Evolutionary conservation across 768 basidiomycete species (phyloP), one percentile per base, ranked within the genome.

Genomic region (Sarcodon sp.): DNA sequence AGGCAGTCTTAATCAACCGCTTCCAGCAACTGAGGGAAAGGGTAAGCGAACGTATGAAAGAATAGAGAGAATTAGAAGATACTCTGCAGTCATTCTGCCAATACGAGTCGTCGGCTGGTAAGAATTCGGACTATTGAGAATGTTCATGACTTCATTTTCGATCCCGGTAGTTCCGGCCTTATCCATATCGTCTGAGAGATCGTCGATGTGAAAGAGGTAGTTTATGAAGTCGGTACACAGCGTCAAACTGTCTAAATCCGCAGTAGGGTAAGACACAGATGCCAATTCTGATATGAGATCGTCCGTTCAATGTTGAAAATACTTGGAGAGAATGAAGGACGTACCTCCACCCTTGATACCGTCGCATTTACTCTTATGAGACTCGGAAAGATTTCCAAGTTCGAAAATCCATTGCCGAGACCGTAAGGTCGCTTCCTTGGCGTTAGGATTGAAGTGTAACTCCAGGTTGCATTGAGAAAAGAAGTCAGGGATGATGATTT

Each of bases 341-440:
- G 15, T 27, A 41, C 75, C 72, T 38, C 86, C 86, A 36, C 73
- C 75, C 59, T 83, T 82, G 55, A 88, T 72, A 6, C 80, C 83
- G 50, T 78, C 78, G 59, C 80, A 80, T 34, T 76, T 72, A 51
- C 69, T 68, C 48, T 75, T 72, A 53, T 74, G 72, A 59, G 68
- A 68, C 50, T 71, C 67, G 48, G 62, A 60, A 44, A 86, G 71
- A 55, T 78, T 76, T 48, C 74, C 77, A 35, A 75, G 76, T 50
- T 70, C 70, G 61, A 83, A 79, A 37, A 87, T 67, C 85, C 85
- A 87, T 38, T 61, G 63, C 55, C 83, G 80, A 33, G 85, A 85
- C 52, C 79, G 77, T 15, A 62, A 59, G 9, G 79, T 76, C 49
- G 78, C 72, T 46, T 71, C 73, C 59, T 79, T 79, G 53, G 75